phyloP scores from a whole-genome alignment of 1,284 basidiomycete species.

The Salmacisia buchloeana region DNA sequence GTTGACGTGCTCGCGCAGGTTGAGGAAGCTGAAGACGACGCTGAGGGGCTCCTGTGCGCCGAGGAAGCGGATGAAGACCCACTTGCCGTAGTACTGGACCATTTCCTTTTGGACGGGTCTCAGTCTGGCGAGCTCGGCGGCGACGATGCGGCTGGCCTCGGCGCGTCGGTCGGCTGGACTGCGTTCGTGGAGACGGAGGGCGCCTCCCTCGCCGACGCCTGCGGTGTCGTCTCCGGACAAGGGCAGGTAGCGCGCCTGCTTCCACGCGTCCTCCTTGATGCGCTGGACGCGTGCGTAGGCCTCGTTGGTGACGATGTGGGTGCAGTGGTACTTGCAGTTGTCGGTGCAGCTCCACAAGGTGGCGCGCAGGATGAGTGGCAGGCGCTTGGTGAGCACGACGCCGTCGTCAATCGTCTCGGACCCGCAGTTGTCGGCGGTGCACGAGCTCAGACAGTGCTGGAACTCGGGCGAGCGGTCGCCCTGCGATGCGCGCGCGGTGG shows the following conservation, averaged over 20 bases:
- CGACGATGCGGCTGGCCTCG: constrained; percentile 13
- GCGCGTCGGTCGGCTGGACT: constrained; percentile 10
- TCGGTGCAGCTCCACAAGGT: constrained; percentile 69
- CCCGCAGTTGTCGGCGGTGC: constrained; percentile 32
- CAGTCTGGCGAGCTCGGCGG: constrained; percentile 23
- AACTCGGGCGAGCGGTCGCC: constrained; percentile 47
- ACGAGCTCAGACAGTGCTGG: constrained; percentile 37
- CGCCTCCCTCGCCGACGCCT: constrained; percentile 9
- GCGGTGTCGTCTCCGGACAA: constrained; percentile 8
- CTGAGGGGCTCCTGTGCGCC: constrained; percentile 86
- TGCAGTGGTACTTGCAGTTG: constrained; percentile 84
- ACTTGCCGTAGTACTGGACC: constrained; percentile 70
- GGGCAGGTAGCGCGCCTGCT: background rate
- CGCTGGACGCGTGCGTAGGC: constrained; percentile 52
- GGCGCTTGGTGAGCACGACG: constrained; percentile 21
- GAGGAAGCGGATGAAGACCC: constrained; percentile 61
- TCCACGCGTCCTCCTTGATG: constrained; percentile 46
- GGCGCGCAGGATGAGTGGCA: constrained; percentile 58
- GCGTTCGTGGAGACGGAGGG: background rate
- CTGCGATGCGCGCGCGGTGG: constrained; percentile 25
- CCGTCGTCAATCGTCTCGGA: constrained; percentile 40
- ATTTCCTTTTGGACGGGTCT: constrained; percentile 44
- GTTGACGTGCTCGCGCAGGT: constrained; percentile 59
- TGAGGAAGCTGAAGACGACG: constrained; percentile 79
- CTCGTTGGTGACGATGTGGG: constrained; percentile 70